Evolutionary conservation across 2,329 filamentous ascomycete genomes (phyloP).

Genomic region (Penicillium fuscoglaucum): DNA sequence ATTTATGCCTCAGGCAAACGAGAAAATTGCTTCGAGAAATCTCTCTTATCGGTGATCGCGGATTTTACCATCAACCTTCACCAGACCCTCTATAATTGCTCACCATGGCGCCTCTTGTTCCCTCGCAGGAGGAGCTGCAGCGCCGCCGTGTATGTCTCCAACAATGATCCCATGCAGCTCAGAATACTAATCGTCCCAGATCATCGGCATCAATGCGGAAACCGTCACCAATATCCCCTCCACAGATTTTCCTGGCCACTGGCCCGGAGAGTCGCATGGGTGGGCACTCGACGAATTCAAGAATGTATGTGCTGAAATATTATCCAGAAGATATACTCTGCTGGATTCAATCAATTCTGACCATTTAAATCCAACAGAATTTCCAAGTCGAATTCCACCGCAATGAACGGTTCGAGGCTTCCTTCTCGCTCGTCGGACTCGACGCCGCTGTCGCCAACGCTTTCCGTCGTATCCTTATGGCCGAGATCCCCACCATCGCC

Average conservation of each 20-base stretch:
- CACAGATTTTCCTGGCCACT: slow-evolving; percentile 89
- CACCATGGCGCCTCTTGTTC: slow-evolving; percentile 46
- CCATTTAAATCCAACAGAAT: slow-evolving; percentile 43
- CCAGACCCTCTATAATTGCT: slow-evolving; percentile 11
- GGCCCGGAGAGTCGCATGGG: slow-evolving; percentile 79
- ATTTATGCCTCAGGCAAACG: slow-evolving; percentile 29
- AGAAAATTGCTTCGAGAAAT: slow-evolving; percentile 39
- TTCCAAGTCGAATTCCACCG: slow-evolving; percentile 81
- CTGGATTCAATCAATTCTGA: slow-evolving; percentile 3
- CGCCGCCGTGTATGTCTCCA: slow-evolving; percentile 42
- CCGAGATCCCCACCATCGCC: slow-evolving; percentile 90
- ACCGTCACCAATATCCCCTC: slow-evolving; percentile 86
- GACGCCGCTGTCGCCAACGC: slow-evolving; percentile 95
- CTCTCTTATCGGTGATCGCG: slow-evolving; percentile 30
- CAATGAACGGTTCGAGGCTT: slow-evolving; percentile 72
- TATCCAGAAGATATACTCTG: neutral
- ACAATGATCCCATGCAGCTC: slow-evolving; percentile 1
- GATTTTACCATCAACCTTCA: slow-evolving; percentile 22
- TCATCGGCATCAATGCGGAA: slow-evolving; percentile 83
- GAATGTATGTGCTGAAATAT: slow-evolving; percentile 42
- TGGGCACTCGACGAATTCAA: slow-evolving; percentile 76
- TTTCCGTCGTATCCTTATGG: slow-evolving; percentile 91
- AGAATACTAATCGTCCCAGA: slow-evolving; percentile 51
- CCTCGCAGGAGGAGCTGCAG: slow-evolving; percentile 46
- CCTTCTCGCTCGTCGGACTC: slow-evolving; percentile 87